These are phyloP conservation scores for Phytophthora citricola DNA, from an alignment of 352 stramenopile species.

Conservation along the genomic window DNA sequence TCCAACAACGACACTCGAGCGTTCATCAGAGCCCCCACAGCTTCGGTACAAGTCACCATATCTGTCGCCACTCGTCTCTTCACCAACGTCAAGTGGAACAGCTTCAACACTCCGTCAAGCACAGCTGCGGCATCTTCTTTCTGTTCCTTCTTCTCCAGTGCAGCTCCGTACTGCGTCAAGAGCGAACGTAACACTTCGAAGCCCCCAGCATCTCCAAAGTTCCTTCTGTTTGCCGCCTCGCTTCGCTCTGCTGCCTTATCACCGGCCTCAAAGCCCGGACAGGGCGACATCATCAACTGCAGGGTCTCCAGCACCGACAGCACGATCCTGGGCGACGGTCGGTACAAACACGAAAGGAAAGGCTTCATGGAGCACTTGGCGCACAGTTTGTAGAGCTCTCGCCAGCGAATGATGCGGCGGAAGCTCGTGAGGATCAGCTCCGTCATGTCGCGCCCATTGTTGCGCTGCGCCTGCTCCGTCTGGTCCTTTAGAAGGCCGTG, in stretches of 20 bases:
- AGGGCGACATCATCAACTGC: conserved; percentile 64
- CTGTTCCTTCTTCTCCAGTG: conserved; percentile 21
- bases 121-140: conserved; percentile 35
- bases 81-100: conserved; percentile 77
- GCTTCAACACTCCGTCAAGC: conserved; percentile 55
- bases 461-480: conserved; percentile 60
- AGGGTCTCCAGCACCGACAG: conserved; percentile 72
- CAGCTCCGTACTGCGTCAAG: conserved; percentile 65
- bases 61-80: conserved; percentile 60
- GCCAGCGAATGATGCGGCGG: conserved; percentile 78
- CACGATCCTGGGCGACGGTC: conserved; percentile 58
- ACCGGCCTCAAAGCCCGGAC: conserved; percentile 50
- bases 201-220: conserved; percentile 76
- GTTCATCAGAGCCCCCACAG: conserved; percentile 70
- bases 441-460: conserved; percentile 68
- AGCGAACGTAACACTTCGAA: conserved; percentile 75
- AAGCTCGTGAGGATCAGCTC: conserved; percentile 73
- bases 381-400: conserved; percentile 81
- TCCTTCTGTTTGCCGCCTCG: conserved; percentile 76
- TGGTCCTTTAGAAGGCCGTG: conserved; percentile 73
- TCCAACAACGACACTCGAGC: conserved; percentile 70
- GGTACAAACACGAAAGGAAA: conserved; percentile 71
- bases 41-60: conserved; percentile 60
- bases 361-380: conserved; percentile 87
- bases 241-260: conserved; percentile 75